Base-by-base conservation (phyloP, 2,329 filamentous ascomycete genomes). In the Dothiorella sarmentorum region DNA sequence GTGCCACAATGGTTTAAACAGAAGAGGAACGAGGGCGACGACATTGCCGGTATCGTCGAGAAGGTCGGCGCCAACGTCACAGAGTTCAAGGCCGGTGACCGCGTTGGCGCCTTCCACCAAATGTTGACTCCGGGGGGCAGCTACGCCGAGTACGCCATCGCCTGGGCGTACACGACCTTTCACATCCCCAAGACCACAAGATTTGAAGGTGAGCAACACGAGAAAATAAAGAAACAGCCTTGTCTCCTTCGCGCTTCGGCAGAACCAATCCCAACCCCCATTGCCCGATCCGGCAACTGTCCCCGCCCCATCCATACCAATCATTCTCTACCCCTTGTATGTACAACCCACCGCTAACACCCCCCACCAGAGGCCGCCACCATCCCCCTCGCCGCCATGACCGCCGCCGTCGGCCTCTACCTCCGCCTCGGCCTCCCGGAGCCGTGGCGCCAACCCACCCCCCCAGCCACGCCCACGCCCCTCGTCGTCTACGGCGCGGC, bases 371-470 rank as follows among this genome's bases (percentile, higher is more conserved):
- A 83, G 68, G 83, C 78, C 2, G 79, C 82, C 13, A 82, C 82
- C 0, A 77, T 85, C 29, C 82, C 83, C 0, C 55, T 57, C 71
- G 79, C 82, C 3, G 78, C 76, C 7, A 75, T 84, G 68, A 85
- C 82, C 1, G 76, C 82, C 2, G 79, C 77, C 0, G 47, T 84
- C 2, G 80, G 74, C 0, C 67, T 85, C 0, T 84, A 79, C 65
- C 68, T 73, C 24, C 65, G 69, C 9, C 76, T 83, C 10, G 62
- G 1, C 71, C 45, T 85, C 1, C 80, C 82, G 2, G 64, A 74
- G 6, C 81, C 83, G 1, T 84, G 78, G 76, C 13, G 7, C 11
- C 45, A 26, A 10, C 6, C 45, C 15, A 10, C 44, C 1, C 62
- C 65, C 0, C 76, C 75, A 15, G 45, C 11, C 63, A 64, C 13